Evolutionary conservation across 192 early-diverging fungal genomes (phyloP).

Genomic region (Martensiomyces pterosporus): DNA sequence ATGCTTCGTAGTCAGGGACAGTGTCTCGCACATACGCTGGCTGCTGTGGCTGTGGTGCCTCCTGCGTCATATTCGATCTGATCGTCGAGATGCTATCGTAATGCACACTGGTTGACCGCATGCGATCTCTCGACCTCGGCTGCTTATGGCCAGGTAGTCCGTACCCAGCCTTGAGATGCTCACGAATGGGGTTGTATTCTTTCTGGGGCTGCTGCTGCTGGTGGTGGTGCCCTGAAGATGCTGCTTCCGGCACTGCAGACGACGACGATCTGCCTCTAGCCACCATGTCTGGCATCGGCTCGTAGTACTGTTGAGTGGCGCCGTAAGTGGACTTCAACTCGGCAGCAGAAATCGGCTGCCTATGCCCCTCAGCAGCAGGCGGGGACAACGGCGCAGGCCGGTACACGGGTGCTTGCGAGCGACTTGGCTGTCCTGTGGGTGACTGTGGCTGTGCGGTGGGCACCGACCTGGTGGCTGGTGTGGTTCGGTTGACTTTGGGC

Average conservation of each 20-base stretch:
- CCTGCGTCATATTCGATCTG: constrained; percentile 11
- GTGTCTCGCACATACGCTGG: constrained; percentile 17
- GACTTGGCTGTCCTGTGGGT: constrained; percentile 2
- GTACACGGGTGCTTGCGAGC: constrained; percentile 19
- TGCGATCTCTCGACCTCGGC: constrained; percentile 44
- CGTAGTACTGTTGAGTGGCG: constrained; percentile 10
- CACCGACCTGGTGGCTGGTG: constrained; percentile 21
- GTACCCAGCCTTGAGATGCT: constrained; percentile 13
- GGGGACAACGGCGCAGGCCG: constrained; percentile 23
- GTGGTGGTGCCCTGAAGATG: neutral
- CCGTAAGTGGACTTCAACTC: constrained; percentile 6
- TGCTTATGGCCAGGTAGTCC: constrained; percentile 38
- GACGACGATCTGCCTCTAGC: neutral
- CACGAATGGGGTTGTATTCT: too few relatives aligned
- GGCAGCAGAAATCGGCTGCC: too few relatives aligned
- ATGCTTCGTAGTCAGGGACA: neutral
- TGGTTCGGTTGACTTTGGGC: constrained; percentile 30
- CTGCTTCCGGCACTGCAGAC: neutral
- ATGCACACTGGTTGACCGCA: constrained; percentile 45
- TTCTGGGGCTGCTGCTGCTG: constrained; percentile 4
- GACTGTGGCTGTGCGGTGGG: constrained; percentile 5
- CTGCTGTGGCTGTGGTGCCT: constrained; percentile 27
- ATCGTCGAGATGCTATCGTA: constrained; percentile 30
- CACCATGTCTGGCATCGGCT: neutral
- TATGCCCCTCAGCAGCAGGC: too few relatives aligned